These are phyloP conservation scores for Seminavis robusta DNA, from an alignment of 108 stramenopile species.

Conservation along the genomic window DNA sequence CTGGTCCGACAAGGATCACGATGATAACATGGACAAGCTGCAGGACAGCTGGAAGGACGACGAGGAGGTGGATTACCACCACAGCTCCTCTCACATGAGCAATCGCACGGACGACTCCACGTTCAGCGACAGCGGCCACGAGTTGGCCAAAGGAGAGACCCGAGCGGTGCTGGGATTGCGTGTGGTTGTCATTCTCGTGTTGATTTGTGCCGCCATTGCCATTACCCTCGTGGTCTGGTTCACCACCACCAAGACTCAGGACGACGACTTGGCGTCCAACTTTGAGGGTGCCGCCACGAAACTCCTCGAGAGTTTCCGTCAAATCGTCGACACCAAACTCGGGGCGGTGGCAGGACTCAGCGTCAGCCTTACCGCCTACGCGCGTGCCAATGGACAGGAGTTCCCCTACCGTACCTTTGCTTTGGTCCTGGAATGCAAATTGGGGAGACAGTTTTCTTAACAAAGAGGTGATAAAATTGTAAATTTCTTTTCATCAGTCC, in stretches of 20 bases:
- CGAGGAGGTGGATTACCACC: no score
- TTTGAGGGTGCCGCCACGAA: slow-evolving; percentile 2
- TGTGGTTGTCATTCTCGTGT: not conserved
- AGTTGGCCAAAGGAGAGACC: slow-evolving; percentile 1
- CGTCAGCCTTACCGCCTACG: slow-evolving; percentile 1
- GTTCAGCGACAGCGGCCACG: no score
- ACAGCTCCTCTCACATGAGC: no score
- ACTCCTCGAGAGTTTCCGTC: not conserved
- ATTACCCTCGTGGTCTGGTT: not conserved
- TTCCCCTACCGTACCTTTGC: no score
- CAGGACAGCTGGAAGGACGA: no score
- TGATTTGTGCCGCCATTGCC: not conserved
- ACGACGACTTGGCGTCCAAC: not conserved
- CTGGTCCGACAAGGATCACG: no score
- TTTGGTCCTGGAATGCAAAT: no score
- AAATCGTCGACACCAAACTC: not conserved
- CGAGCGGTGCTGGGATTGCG: not conserved
- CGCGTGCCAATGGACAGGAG: slow-evolving; percentile 7
- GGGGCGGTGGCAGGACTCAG: slow-evolving; percentile 1
- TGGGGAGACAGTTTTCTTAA: no score
- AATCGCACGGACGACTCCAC: no score
- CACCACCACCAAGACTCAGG: not conserved
- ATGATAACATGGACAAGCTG: no score
- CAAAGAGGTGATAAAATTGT: no score
- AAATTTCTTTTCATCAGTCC: no score